phyloP scores from a whole-genome alignment of 164 flowering plant genomes.

The Houttuynia cordata region DNA sequence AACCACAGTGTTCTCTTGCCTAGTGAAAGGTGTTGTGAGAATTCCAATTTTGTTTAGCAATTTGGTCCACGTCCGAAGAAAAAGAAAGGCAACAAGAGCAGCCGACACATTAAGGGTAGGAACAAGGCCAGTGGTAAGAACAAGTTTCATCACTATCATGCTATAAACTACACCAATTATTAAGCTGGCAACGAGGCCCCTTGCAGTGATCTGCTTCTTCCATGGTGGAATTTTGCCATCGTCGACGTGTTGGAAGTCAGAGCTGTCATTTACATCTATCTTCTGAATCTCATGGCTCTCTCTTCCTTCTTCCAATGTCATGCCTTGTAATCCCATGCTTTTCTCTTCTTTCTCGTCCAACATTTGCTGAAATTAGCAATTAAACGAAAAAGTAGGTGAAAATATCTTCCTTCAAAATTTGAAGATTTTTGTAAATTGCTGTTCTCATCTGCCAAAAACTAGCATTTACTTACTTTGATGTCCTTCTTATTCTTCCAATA shows the following conservation, averaged over 20 bases:
- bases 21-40: conserved; percentile 53
- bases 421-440: neutral
- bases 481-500: neutral
- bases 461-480: neutral
- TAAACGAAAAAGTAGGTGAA: neutral
- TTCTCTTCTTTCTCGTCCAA: neutral
- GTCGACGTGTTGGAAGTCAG: conserved; percentile 4
- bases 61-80: conserved; percentile 61
- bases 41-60: conserved; percentile 44
- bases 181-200: conserved; percentile 65
- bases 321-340: neutral
- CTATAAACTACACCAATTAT: conserved; percentile 62
- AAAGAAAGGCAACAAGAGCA: conserved; percentile 78
- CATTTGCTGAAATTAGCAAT: neutral
- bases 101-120: conserved; percentile 90
- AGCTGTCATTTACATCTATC: conserved; percentile 16
- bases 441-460: too few species aligned
- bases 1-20: conserved; percentile 87
- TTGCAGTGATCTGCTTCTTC: conserved; percentile 61
- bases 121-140: conserved; percentile 72
- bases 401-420: neutral
- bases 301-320: conserved; percentile 12
- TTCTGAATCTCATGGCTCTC: conserved; percentile 21
- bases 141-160: conserved; percentile 75
- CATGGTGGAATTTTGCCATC: conserved; percentile 42